Evolutionary conservation across 73 alveolate genomes (phyloP).

Genomic region (Urostyla sp.): DNA sequence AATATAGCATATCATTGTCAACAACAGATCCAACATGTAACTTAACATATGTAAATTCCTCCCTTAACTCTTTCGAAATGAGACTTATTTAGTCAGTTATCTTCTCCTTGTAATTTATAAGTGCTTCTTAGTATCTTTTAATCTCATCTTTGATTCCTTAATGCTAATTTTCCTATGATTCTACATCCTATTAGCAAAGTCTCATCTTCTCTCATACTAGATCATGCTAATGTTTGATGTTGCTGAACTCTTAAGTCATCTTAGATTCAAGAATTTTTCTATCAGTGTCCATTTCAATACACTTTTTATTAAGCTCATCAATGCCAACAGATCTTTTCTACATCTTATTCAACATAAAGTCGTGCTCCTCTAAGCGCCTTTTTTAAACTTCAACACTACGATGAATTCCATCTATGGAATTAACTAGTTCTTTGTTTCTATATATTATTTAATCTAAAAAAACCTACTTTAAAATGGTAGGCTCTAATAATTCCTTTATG

Average conservation of each 20-base stretch:
- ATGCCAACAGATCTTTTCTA: slow-evolving; percentile 32
- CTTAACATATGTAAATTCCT: not conserved
- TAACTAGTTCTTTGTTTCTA: slow-evolving; percentile 15
- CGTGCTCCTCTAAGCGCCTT: slow-evolving; percentile 25
- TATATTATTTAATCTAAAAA: not conserved
- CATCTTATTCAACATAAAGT: not conserved
- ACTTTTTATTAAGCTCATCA: slow-evolving; percentile 19
- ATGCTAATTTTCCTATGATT: slow-evolving; percentile 27
- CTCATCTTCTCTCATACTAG: slow-evolving; percentile 23
- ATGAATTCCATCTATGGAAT: not conserved
- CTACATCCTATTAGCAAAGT: slow-evolving; percentile 19
- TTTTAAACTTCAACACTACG: not conserved
- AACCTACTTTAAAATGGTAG: slow-evolving; percentile 35
- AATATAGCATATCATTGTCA: slow-evolving; percentile 6
- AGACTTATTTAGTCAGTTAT: slow-evolving; percentile 1
- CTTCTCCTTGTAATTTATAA: slow-evolving; percentile 35
- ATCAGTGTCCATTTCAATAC: slow-evolving; percentile 28
- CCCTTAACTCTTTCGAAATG: slow-evolving; percentile 1
- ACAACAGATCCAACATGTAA: slow-evolving; percentile 2
- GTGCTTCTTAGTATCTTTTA: slow-evolving; percentile 12
- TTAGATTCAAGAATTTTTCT: slow-evolving; percentile 34
- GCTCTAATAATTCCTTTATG: slow-evolving; percentile 34
- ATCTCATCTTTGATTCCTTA: slow-evolving; percentile 12
- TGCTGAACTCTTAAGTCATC: not conserved
- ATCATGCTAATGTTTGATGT: slow-evolving; percentile 1